These are phyloP conservation scores for Ustulina deusta DNA, from an alignment of 2,329 filamentous ascomycete species.

Conservation along the genomic window DNA sequence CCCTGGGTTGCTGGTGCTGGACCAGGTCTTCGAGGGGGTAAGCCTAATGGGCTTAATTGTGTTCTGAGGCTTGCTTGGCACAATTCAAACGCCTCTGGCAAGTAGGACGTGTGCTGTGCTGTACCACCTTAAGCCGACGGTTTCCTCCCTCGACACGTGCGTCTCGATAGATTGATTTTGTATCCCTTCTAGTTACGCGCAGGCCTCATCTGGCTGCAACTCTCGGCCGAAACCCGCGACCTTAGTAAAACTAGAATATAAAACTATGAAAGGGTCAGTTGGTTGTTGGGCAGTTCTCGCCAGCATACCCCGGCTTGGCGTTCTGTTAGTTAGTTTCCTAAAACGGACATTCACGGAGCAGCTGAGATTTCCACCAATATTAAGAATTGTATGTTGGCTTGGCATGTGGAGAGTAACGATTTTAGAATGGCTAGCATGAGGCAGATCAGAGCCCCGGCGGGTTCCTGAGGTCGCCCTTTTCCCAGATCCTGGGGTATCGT, in stretches of 20 bases:
- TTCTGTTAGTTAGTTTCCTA: slow-evolving; percentile 21
- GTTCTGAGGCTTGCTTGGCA: neutral
- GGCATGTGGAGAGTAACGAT: slow-evolving; percentile 10
- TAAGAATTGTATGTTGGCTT: slow-evolving; percentile 14
- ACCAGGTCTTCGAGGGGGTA: neutral
- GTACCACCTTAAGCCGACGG: neutral
- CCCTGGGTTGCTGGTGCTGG: neutral
- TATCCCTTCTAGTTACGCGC: neutral
- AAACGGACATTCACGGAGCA: slow-evolving; percentile 23
- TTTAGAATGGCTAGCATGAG: slow-evolving; percentile 7
- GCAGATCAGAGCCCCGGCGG: slow-evolving; percentile 5
- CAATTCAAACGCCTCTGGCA: neutral
- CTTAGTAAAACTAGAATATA: too few relatives aligned
- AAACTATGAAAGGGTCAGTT: too few relatives aligned
- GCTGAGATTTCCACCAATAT: slow-evolving; percentile 11
- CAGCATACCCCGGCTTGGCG: slow-evolving; percentile 17
- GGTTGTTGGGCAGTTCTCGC: too few relatives aligned
- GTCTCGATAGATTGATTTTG: neutral
- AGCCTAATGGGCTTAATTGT: neutral
- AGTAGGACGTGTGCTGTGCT: neutral
- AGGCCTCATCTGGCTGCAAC: too few relatives aligned
- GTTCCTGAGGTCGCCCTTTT: neutral
- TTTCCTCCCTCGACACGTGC: neutral
- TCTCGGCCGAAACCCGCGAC: too few relatives aligned
- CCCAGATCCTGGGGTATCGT: slow-evolving; percentile 12